These are phyloP conservation scores for Irpex lacteus DNA, from an alignment of 1,284 basidiomycete species.

Conservation along the genomic window DNA sequence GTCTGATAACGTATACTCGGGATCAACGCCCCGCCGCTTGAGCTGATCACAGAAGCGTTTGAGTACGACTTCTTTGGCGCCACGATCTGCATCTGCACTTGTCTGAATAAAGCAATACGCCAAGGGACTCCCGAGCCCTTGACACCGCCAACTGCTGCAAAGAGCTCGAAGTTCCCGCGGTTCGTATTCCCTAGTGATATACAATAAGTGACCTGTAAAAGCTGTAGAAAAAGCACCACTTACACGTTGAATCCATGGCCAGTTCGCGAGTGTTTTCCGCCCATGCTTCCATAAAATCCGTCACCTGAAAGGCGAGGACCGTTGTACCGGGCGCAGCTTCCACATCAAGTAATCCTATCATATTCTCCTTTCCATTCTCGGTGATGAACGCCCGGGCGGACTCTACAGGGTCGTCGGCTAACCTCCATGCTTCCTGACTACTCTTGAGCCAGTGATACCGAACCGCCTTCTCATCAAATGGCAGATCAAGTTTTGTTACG, in stretches of 20 bases:
- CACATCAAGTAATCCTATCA: conserved; percentile 5
- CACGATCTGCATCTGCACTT: conserved; percentile 1
- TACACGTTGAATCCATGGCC: conserved; percentile 19
- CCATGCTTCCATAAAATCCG: conserved; percentile 13
- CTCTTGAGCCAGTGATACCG: conserved; percentile 15
- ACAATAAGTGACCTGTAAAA: neutral
- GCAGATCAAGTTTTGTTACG: neutral
- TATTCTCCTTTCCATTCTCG: neutral
- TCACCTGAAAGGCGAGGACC: conserved; percentile 14
- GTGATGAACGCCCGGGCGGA: conserved; percentile 5
- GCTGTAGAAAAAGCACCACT: neutral
- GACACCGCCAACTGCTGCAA: conserved; percentile 14
- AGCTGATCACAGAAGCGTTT: conserved; percentile 10
- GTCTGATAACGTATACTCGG: conserved; percentile 16
- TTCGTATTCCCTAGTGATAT: conserved; percentile 14
- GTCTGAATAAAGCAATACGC: conserved; percentile 15
- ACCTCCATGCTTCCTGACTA: conserved; percentile 7
- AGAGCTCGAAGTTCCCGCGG: conserved; percentile 16
- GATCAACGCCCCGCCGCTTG: conserved; percentile 11
- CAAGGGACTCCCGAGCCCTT: conserved; percentile 16
- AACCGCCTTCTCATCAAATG: conserved; percentile 8
- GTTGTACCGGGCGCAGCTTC: conserved; percentile 7
- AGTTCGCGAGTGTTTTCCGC: conserved; percentile 15
- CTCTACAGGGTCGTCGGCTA: conserved; percentile 7
- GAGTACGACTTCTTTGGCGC: conserved; percentile 11